phyloP scores from a whole-genome alignment of 2,329 filamentous ascomycete genomes.

The Hymenoscyphus fructigenus region DNA sequence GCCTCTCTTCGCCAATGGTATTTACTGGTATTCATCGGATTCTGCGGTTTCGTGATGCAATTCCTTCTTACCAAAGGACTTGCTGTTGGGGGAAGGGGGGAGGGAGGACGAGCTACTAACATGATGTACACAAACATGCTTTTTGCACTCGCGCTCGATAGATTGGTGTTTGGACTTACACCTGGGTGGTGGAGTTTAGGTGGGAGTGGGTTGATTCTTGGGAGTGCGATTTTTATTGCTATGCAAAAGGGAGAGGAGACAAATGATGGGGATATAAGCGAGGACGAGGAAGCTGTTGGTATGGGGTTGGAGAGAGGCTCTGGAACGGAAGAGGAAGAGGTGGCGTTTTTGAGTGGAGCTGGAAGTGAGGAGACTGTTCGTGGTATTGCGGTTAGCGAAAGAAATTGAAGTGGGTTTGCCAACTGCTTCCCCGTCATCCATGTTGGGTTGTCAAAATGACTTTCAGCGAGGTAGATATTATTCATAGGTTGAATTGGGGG shows the following conservation, averaged over 20 bases:
- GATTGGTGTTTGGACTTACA: constrained; percentile 60
- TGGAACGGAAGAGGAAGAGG: neutral
- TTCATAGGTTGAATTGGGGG: no score
- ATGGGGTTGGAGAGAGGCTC: neutral
- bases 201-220: constrained; percentile 64
- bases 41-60: constrained; percentile 81
- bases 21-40: constrained; percentile 65
- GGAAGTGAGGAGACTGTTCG: neutral
- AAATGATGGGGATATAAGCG: neutral
- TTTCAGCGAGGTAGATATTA: no score
- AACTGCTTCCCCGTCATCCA: neutral
- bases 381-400: neutral
- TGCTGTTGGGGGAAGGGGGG: constrained; percentile 32
- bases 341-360: neutral
- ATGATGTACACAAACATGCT: constrained; percentile 72
- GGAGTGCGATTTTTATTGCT: constrained; percentile 63
- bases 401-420: neutral
- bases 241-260: constrained; percentile 32
- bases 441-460: no score
- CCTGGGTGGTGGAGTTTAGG: constrained; percentile 57
- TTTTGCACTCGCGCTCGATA: constrained; percentile 65
- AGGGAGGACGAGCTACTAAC: constrained; percentile 53
- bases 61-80: constrained; percentile 79
- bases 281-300: neutral
- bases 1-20: constrained; percentile 52